Evolutionary conservation across 441 rosid species (phyloP).

Genomic region (Biscutella laevigata): DNA sequence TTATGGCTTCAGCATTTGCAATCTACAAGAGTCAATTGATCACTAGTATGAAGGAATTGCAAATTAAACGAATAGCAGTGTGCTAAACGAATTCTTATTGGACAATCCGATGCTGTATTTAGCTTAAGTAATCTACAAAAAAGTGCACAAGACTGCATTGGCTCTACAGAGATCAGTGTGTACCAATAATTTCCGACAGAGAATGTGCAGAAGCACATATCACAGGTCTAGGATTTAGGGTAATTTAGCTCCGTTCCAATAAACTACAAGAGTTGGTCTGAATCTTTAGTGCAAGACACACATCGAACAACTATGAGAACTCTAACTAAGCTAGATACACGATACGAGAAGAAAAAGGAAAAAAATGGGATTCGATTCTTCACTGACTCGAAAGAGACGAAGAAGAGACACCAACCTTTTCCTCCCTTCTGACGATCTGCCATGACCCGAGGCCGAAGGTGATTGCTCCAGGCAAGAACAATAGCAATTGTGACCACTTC

Average conservation of each 20-base stretch:
- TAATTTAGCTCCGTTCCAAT: background rate
- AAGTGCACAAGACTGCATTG: background rate
- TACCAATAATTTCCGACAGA: too few species aligned
- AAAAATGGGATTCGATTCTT: too few species aligned
- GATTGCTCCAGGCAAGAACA: constrained; percentile 83
- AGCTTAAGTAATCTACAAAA: background rate
- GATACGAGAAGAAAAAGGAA: constrained; percentile 2
- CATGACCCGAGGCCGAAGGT: constrained; percentile 97
- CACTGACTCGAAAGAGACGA: too few species aligned
- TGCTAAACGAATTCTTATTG: background rate
- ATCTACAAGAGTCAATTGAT: too few species aligned
- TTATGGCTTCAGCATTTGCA: too few species aligned
- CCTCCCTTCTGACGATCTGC: constrained; percentile 87
- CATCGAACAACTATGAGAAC: too few species aligned
- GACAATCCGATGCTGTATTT: background rate
- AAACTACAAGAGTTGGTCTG: background rate
- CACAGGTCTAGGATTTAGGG: background rate
- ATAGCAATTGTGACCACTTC: constrained; percentile 51
- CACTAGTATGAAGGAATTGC: background rate
- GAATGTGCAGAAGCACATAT: too few species aligned
- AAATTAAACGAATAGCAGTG: background rate
- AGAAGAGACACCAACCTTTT: constrained; percentile 46
- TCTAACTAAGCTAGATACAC: background rate
- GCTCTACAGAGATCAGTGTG: background rate
- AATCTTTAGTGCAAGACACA: too few species aligned